Conservation (phyloP, 805 yeast genomes). For the Barnettozyma siamensis region DNA sequence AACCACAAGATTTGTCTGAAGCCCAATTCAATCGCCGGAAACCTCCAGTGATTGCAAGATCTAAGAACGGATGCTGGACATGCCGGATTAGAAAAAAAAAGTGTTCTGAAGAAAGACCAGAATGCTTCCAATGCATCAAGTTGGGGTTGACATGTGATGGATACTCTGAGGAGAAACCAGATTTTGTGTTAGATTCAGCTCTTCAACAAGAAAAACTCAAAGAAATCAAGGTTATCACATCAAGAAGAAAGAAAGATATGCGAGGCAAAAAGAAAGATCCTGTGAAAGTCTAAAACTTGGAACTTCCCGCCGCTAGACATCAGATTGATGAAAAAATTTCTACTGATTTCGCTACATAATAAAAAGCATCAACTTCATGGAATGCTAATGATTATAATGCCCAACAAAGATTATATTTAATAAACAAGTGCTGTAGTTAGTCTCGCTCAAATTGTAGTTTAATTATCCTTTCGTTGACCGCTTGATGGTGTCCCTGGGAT, state of each 20-base stretch:
- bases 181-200: conserved; percentile 41
- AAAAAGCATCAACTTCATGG: too few species aligned
- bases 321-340: too few species aligned
- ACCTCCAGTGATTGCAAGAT: conserved; percentile 29
- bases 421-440: neutral
- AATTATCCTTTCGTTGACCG: neutral
- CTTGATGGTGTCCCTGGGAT: conserved; percentile 11
- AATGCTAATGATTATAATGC: neutral
- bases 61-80: conserved; percentile 72
- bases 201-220: conserved; percentile 41
- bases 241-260: conserved; percentile 33
- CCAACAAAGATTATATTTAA: neutral
- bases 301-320: neutral
- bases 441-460: too few species aligned
- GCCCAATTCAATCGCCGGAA: neutral
- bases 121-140: conserved; percentile 51
- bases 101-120: conserved; percentile 62
- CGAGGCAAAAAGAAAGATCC: conserved; percentile 19
- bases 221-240: conserved; percentile 44
- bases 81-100: conserved; percentile 68
- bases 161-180: conserved; percentile 45
- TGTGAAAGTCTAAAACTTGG: too few species aligned
- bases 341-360: too few species aligned
- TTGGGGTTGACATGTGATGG: conserved; percentile 56
- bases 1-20: neutral